Percentiles rank a stretch among this genome's conserved stretches.
These are phyloP conservation scores for Pinus taeda DNA, from an alignment of 75 land plant species.

Conservation along the genomic window DNA sequence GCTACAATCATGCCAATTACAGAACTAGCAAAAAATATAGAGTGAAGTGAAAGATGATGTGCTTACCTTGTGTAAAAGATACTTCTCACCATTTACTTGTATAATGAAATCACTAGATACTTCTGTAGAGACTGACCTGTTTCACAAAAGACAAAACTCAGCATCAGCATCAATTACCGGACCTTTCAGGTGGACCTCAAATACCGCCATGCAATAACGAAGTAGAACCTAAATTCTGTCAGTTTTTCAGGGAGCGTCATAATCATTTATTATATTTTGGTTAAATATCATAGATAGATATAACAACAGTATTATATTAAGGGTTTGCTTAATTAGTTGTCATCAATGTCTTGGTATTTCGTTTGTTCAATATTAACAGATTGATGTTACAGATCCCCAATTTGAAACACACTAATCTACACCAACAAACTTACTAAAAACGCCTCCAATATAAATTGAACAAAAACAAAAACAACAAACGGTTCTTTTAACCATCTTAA, in stretches of 20 bases:
- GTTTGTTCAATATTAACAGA: too few relatives aligned
- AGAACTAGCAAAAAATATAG: background rate
- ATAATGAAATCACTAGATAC: slow-evolving; percentile 55
- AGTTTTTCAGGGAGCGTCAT: background rate
- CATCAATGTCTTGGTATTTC: too few relatives aligned
- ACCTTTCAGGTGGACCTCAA: slow-evolving; percentile 74
- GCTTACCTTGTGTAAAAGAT: slow-evolving; percentile 65
- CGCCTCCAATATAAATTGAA: background rate
- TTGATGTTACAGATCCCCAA: too few relatives aligned
- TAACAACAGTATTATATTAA: too few relatives aligned
- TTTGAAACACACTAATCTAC: background rate
- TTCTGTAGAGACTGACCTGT: slow-evolving; percentile 61
- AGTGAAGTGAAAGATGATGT: background rate
- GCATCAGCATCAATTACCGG: slow-evolving; percentile 57
- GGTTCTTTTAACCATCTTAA: background rate
- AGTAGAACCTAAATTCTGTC: background rate
- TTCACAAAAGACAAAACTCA: slow-evolving; percentile 64
- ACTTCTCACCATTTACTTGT: slow-evolving; percentile 48
- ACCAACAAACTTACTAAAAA: background rate
- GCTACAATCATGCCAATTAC: background rate
- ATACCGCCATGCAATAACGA: slow-evolving; percentile 51
- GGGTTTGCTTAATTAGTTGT: too few relatives aligned
- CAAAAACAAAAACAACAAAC: background rate
- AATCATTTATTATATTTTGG: background rate
- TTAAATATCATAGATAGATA: too few relatives aligned